Evolutionary conservation across 352 stramenopile species (phyloP), one percentile per base, ranked within the genome.

Genomic region (Globisporangium emineosum): DNA sequence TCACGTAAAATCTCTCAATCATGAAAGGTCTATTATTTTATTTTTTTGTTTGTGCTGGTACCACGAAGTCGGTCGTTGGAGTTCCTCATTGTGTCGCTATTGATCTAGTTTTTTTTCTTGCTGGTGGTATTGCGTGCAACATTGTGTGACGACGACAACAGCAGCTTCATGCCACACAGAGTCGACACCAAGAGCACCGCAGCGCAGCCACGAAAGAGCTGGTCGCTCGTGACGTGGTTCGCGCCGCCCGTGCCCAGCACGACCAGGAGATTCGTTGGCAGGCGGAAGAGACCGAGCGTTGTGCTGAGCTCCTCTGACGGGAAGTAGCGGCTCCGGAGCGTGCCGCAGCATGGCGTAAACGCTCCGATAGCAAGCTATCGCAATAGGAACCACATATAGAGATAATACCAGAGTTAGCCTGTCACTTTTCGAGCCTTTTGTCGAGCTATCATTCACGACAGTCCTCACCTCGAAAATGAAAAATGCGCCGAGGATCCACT

Each of bases 201-300:
- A 21, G 61, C 74, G 60, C 79, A 88, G 35, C 71, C 60, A 17
- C 55, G 57, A 42, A 87, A 89, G 30, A 90, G 74, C 30, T 70
- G 62, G 43, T 70, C 10, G 19, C 47, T 71, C 8, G 67, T 66
- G 32, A 76, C 59, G 29, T 79, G 72, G 45, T 65, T 75, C n/a
- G 69, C 52, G 6, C 78, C 66, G 3, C 71, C 72, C 45, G 77
- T 86, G 45, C 83, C 83, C 17, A 88, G 52, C 15, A 90, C 72
- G 6, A 92, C 83, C 8, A 90, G 43, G 3, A 90, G 17, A 35
- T 92, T 92, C 3, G 83, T 84, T 10, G 83, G 83, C 2, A 92
- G 37, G 7, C 83, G 82, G 32, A 89, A 88, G 21, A 77, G 32
- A 3, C 68, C 72, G 35, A 91, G 57, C 17, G 79, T 83, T 5